phyloP scores from a whole-genome alignment of 2,329 filamentous ascomycete genomes.

The Paecilomyces sp. region DNA sequence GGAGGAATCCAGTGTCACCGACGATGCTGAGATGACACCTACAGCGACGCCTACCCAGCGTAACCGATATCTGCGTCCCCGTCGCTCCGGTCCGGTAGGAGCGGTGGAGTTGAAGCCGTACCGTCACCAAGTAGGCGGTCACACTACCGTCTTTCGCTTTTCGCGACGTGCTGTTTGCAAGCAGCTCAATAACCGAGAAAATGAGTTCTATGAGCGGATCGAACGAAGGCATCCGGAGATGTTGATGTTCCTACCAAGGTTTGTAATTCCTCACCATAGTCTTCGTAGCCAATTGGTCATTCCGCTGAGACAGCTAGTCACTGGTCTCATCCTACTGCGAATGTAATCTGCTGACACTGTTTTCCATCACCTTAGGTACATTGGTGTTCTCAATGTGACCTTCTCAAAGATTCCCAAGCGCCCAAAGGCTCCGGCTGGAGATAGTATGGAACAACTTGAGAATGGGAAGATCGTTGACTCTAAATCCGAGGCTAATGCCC shows the following conservation, averaged over 20 bases:
- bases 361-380: constrained; percentile 58
- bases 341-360: constrained; percentile 1
- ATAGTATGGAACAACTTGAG: constrained; percentile 8
- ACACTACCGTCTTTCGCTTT: constrained; percentile 94
- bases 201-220: constrained; percentile 96
- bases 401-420: constrained; percentile 76
- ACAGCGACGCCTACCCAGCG: constrained; percentile 36
- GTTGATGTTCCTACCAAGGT: constrained; percentile 79
- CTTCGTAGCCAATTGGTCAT: not conserved
- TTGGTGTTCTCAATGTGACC: constrained; percentile 92
- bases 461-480: constrained; percentile 7
- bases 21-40: constrained; percentile 46
- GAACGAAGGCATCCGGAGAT: constrained; percentile 86
- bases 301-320: not conserved
- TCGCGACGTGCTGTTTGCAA: constrained; percentile 95
- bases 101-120: constrained; percentile 96
- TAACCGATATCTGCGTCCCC: constrained; percentile 17
- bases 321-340: not conserved
- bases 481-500: constrained; percentile 9
- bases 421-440: constrained; percentile 37
- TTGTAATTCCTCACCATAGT: constrained; percentile 35
- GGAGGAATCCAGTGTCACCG: constrained; percentile 48
- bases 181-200: constrained; percentile 94
- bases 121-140: constrained; percentile 93
- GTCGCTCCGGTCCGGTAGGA: constrained; percentile 56